These are phyloP conservation scores for Micractinium sp. DNA, from an alignment of 139 green algal genomes.

Conservation along the genomic window DNA sequence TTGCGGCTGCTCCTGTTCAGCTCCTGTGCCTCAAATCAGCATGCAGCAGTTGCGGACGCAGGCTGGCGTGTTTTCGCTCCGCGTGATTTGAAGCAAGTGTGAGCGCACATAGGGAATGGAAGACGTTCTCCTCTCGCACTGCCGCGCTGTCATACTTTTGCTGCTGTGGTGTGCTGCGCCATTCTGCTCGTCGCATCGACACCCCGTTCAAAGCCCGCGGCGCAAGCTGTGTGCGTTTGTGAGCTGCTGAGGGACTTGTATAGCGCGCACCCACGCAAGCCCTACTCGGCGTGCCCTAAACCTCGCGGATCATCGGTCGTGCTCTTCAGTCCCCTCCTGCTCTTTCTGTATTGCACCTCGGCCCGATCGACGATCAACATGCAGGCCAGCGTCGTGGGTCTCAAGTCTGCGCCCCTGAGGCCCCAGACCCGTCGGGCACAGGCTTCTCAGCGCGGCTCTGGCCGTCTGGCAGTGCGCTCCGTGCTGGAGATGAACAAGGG, in stretches of 20 bases:
- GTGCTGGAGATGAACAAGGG: constrained; percentile 35
- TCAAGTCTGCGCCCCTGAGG: too few species aligned
- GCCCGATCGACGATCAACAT: not conserved
- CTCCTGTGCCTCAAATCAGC: not conserved
- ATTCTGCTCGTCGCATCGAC: too few species aligned
- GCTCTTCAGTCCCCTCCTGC: not conserved
- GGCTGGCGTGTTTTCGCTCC: too few species aligned
- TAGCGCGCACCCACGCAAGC: too few species aligned
- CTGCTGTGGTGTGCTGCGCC: too few species aligned
- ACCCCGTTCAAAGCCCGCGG: too few species aligned
- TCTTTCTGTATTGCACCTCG: not conserved
- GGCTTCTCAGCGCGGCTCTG: not conserved
- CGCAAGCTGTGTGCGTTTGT: too few species aligned
- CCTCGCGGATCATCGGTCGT: not conserved
- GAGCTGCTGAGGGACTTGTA: too few species aligned
- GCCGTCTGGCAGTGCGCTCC: not conserved
- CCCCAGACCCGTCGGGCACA: too few species aligned
- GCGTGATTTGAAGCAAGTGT: too few species aligned
- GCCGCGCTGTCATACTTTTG: too few species aligned
- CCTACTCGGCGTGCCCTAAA: not conserved
- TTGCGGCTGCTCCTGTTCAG: not conserved
- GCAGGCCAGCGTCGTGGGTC: not conserved
- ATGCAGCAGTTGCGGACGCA: not conserved
- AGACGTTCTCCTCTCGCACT: too few species aligned
- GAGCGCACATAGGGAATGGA: not conserved